Percentiles rank a stretch among this genome's conserved stretches.
Conservation (phyloP, 768 basidiomycete species). For the Podaxis sp. region DNA sequence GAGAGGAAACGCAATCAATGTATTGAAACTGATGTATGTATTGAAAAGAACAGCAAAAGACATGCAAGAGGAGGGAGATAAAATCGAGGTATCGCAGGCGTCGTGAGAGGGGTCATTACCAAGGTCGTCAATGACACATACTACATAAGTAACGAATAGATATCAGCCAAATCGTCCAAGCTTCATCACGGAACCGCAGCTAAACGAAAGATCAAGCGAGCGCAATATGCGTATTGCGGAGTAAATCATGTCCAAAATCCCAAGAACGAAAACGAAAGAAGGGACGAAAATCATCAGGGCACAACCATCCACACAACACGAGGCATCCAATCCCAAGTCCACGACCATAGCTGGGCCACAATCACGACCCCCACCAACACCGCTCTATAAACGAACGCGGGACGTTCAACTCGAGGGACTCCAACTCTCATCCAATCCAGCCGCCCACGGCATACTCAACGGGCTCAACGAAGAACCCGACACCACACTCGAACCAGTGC, state of each 20-base stretch:
- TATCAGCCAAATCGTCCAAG: not conserved
- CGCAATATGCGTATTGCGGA: not conserved
- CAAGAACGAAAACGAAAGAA: not conserved
- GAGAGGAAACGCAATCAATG: not conserved
- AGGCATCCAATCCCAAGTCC: not conserved
- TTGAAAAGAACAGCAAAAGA: not conserved
- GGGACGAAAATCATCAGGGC: not conserved
- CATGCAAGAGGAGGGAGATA: not conserved
- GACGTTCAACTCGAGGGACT: slow-evolving; percentile 18
- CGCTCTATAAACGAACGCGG: not conserved
- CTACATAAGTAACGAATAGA: slow-evolving; percentile 12
- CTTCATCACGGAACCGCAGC: not conserved
- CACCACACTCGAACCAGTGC: not conserved
- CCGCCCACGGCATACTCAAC: slow-evolving; percentile 36
- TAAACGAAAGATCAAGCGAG: slow-evolving; percentile 1
- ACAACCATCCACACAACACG: not conserved
- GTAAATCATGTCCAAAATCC: not conserved
- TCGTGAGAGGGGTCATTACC: slow-evolving; percentile 3
- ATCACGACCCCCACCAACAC: not conserved
- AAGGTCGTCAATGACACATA: slow-evolving; percentile 7
- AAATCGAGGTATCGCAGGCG: slow-evolving; percentile 4
- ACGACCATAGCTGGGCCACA: not conserved
- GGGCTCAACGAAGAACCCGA: slow-evolving; percentile 20
- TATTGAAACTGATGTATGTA: not conserved
- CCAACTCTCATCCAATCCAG: slow-evolving; percentile 36